Evolutionary conservation across 768 basidiomycete species (phyloP).

Genomic region (Xanthoconium stramineum): DNA sequence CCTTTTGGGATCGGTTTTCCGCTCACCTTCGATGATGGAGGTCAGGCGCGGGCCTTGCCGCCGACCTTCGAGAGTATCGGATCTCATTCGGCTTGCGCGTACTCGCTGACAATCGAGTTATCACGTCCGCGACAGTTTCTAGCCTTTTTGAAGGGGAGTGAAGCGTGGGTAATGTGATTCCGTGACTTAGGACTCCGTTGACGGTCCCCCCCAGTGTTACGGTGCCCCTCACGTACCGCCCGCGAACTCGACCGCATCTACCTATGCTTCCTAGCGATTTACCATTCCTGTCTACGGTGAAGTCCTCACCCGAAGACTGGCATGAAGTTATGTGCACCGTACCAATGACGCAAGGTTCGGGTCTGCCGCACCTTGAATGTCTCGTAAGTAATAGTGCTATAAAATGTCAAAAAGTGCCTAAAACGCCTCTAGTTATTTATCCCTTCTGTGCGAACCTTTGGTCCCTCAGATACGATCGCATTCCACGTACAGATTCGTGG

Average conservation of each 20-base stretch:
- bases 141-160: slow-evolving; percentile 43
- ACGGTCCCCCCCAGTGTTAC: slow-evolving; percentile 35
- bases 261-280: slow-evolving; percentile 45
- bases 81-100: slow-evolving; percentile 38
- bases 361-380: slow-evolving; percentile 41
- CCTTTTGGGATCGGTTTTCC: slow-evolving; percentile 48
- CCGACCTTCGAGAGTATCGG: slow-evolving; percentile 39
- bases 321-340: slow-evolving; percentile 46
- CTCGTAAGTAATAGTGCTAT: slow-evolving; percentile 41
- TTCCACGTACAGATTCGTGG: slow-evolving; percentile 64
- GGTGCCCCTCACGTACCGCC: slow-evolving; percentile 50
- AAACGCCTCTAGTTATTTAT: slow-evolving; percentile 49
- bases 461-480: slow-evolving; percentile 53
- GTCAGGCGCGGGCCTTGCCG: slow-evolving; percentile 39
- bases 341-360: slow-evolving; percentile 33
- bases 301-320: slow-evolving; percentile 67
- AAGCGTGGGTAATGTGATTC: slow-evolving; percentile 37
- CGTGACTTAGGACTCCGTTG: neutral
- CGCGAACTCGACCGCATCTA: slow-evolving; percentile 52
- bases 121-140: slow-evolving; percentile 39
- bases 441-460: slow-evolving; percentile 53
- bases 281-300: slow-evolving; percentile 56
- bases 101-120: slow-evolving; percentile 44
- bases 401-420: neutral
- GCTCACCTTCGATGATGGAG: slow-evolving; percentile 39